Conservation (phyloP, 495 filamentous ascomycete genomes). For the Talaromyces adpressus region DNA sequence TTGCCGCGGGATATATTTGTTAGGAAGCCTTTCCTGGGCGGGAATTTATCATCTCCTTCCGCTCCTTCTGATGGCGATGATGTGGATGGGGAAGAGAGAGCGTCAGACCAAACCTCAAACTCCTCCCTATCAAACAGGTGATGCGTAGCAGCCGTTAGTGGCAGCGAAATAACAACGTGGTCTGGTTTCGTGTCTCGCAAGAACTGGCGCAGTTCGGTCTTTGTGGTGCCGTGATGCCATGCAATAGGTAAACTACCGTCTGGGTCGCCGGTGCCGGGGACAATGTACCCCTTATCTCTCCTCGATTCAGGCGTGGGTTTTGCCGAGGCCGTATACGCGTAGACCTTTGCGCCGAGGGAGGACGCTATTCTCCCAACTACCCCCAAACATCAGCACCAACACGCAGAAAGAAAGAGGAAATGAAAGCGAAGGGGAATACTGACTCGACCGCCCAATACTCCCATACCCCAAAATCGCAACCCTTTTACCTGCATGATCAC, state of each 20-base stretch:
- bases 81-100: neutral
- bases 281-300: conserved; percentile 54
- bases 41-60: conserved; percentile 12
- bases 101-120: conserved; percentile 46
- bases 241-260: conserved; percentile 55
- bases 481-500: conserved; percentile 47
- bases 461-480: conserved; percentile 82
- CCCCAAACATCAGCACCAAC: neutral
- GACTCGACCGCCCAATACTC: conserved; percentile 68
- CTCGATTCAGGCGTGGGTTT: conserved; percentile 37
- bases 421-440: conserved; percentile 4
- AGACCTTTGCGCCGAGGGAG: conserved; percentile 45
- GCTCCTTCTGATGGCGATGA: conserved; percentile 9
- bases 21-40: conserved; percentile 46
- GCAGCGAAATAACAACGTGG: conserved; percentile 57
- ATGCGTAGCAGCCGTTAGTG: conserved; percentile 54
- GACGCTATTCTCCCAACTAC: conserved; percentile 63
- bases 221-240: conserved; percentile 60
- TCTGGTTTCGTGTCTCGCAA: conserved; percentile 54
- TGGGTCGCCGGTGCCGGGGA: conserved; percentile 63
- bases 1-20: conserved; percentile 63
- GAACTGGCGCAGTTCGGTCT: conserved; percentile 51
- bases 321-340: neutral
- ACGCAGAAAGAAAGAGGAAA: neutral
- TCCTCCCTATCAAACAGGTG: conserved; percentile 52